A percentile compares a stretch with the other conserved stretches of the same genome.
Evolutionary conservation across 2,329 filamentous ascomycete genomes (phyloP).

Genomic region (Sporothrix curviconia): DNA sequence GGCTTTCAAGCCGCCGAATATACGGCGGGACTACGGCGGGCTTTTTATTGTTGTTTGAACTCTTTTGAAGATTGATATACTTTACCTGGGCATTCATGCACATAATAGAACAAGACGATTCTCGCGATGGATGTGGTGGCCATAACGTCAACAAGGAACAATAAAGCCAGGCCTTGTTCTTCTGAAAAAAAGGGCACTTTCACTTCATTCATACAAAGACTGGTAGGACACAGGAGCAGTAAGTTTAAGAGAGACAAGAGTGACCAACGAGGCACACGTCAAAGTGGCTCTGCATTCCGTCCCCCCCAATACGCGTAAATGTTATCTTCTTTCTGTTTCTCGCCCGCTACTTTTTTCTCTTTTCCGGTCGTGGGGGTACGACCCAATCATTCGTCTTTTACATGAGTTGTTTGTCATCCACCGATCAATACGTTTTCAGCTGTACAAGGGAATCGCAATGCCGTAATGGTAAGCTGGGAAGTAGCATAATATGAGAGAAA

Average conservation of each 20-base stretch:
- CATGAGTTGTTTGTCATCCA: conserved; percentile 6
- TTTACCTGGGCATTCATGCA: background rate
- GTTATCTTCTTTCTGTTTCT: too few species aligned
- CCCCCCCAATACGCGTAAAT: background rate
- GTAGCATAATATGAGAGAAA: background rate
- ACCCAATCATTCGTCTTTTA: conserved; percentile 4
- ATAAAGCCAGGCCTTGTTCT: too few species aligned
- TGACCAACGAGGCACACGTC: background rate
- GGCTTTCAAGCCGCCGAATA: conserved; percentile 3
- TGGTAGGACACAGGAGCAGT: too few species aligned
- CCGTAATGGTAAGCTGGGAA: background rate
- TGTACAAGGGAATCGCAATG: background rate
- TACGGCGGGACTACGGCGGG: conserved; percentile 1
- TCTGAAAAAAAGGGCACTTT: too few species aligned
- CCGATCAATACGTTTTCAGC: conserved; percentile 1
- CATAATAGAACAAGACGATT: too few species aligned
- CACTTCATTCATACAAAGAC: too few species aligned
- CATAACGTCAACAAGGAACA: too few species aligned
- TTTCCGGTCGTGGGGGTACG: background rate
- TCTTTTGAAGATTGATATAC: too few species aligned
- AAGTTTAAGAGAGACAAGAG: conserved; percentile 1
- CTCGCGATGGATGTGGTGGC: too few species aligned
- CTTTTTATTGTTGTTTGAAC: background rate
- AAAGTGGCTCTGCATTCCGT: background rate
- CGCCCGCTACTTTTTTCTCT: too few species aligned